Evolutionary conservation across 805 yeast genomes (phyloP), one percentile per base, ranked within the genome.

Genomic region (Alloascoidea hylecoeti): DNA sequence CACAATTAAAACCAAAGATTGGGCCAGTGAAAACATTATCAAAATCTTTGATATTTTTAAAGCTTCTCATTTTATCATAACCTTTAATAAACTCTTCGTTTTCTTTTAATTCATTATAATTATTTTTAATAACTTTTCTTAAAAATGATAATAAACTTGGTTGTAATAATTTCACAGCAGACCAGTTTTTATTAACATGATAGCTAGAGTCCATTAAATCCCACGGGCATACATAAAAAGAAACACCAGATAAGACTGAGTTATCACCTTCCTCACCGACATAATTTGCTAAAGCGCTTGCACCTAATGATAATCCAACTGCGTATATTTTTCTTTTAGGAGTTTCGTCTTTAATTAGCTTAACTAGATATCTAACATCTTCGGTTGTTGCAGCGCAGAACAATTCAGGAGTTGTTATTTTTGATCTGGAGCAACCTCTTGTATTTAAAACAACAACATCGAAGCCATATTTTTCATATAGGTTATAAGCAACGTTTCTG

Each of bases 361-460:
- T 63, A 38, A 80, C 57, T 40, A 75, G 64, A 49, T 70, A 73
- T 43, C 83, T 63, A 39, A 81, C 52, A 51, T 81, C 94, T 43
- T 68, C 73, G 4, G 88, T 80, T 57, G 79, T 72, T 36, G 77
- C 60, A 0, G 78, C 94, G 38, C 75, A 66, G 54, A 75, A 79
- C 16, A 80, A 51, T 45, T 71, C 70, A 3, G 83, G 83, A 4
- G 83, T 71, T 1, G 84, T 69, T 40, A 81, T 63, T 43, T 76
- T 76, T 15, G 84, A 78, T 50, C 83, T 67, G 18, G 84, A 78
- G 56, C 89, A 80, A 3, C 94, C 94, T 49, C 94, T 63, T 14
- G 81, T 66, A 51, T 78, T 79, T 36, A 81, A 49, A 2, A 70
- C 72, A 15, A 70, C 70, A 2, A 68, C 62, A 44, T 73, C 81